These are phyloP conservation scores for Starmerella vitae DNA, from an alignment of 805 yeast genomes.

Conservation along the genomic window DNA sequence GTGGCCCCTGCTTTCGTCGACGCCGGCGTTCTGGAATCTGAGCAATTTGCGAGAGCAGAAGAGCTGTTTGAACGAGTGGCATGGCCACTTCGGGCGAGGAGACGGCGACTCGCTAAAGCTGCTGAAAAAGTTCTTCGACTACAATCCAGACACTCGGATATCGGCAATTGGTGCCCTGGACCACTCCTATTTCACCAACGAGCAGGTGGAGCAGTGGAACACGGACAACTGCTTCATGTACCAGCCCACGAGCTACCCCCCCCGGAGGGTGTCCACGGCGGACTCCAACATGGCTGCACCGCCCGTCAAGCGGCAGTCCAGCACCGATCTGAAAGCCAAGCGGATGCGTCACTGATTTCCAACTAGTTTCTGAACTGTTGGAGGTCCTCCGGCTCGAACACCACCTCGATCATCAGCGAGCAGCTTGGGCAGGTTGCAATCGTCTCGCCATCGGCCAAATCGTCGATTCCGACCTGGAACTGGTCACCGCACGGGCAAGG, in stretches of 20 bases:
- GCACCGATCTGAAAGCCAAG: background rate
- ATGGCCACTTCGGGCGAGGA: slow-evolving; percentile 63
- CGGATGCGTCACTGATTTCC: background rate
- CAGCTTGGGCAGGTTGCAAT: slow-evolving; percentile 96
- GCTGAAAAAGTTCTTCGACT: slow-evolving; percentile 50
- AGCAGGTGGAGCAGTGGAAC: slow-evolving; percentile 35
- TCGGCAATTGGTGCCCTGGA: slow-evolving; percentile 65
- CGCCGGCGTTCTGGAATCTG: slow-evolving; percentile 70
- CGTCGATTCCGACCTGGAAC: slow-evolving; percentile 76
- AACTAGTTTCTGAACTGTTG: slow-evolving; percentile 12
- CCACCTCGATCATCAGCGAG: slow-evolving; percentile 81
- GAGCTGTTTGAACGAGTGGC: slow-evolving; percentile 70
- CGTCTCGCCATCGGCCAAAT: slow-evolving; percentile 69
- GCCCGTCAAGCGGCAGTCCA: slow-evolving; percentile 6
- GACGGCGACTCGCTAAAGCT: slow-evolving; percentile 56
- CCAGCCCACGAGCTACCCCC: slow-evolving; percentile 61
- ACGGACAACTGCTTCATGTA: slow-evolving; percentile 69
- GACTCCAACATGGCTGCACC: slow-evolving; percentile 17
- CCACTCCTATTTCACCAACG: slow-evolving; percentile 67
- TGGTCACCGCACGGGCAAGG: slow-evolving; percentile 98
- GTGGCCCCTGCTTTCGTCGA: slow-evolving; percentile 68
- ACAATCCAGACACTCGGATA: slow-evolving; percentile 69
- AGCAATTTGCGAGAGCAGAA: slow-evolving; percentile 49
- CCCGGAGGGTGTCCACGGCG: slow-evolving; percentile 45
- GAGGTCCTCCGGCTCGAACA: slow-evolving; percentile 50